Percentiles rank a stretch among this genome's conserved stretches.
Conservation (phyloP, 2,329 filamentous ascomycete species). For the Penicillium sp. region DNA sequence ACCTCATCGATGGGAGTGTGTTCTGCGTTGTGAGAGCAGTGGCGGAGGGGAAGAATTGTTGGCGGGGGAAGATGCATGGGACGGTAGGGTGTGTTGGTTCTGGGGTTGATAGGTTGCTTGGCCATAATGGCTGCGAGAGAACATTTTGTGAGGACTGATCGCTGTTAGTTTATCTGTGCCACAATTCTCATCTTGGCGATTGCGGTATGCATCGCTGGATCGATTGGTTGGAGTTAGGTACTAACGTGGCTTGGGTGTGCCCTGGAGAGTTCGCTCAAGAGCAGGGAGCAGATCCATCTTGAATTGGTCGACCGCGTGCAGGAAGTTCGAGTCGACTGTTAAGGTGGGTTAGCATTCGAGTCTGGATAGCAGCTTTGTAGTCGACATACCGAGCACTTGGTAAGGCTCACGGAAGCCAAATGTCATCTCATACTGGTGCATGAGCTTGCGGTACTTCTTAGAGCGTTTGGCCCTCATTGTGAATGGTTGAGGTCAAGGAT, state of each 20-base stretch:
- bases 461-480: slow-evolving; percentile 68
- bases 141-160: slow-evolving; percentile 73
- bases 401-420: slow-evolving; percentile 94
- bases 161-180: background rate
- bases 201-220: background rate
- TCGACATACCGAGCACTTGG: slow-evolving; percentile 69
- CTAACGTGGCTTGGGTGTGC: slow-evolving; percentile 77
- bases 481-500: slow-evolving; percentile 12
- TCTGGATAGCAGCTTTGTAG: slow-evolving; percentile 3
- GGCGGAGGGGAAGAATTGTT: slow-evolving; percentile 45
- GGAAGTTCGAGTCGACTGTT: slow-evolving; percentile 77
- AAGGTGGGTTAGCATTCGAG: slow-evolving; percentile 14
- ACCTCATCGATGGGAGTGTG: slow-evolving; percentile 45
- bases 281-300: slow-evolving; percentile 84
- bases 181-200: background rate
- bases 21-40: slow-evolving; percentile 48
- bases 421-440: slow-evolving; percentile 83
- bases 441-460: slow-evolving; percentile 84
- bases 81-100: slow-evolving; percentile 39
- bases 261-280: slow-evolving; percentile 80
- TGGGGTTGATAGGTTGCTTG: slow-evolving; percentile 38
- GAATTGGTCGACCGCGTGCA: slow-evolving; percentile 76
- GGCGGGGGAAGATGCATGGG: slow-evolving; percentile 48
- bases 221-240: slow-evolving; percentile 13
- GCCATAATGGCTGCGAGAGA: slow-evolving; percentile 47